phyloP scores from a whole-genome alignment of 257 asterid species.

The Coffea eugenioides region DNA sequence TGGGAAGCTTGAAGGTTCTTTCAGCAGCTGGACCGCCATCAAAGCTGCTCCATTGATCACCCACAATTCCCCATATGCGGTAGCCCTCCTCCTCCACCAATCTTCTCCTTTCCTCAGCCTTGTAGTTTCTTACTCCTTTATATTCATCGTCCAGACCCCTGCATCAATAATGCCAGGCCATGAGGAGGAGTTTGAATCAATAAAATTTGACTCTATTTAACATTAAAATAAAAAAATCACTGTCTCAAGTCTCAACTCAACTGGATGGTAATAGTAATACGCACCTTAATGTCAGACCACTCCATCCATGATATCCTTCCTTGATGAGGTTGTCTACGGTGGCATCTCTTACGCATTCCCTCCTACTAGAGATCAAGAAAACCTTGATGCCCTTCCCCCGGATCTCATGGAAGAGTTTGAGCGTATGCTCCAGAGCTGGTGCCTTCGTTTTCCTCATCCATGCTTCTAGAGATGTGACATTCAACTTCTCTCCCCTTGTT shows the following conservation, averaged over 20 bases:
- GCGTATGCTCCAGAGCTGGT: constrained; percentile 36
- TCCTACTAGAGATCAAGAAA: constrained; percentile 41
- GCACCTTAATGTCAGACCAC: constrained; percentile 38
- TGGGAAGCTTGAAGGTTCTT: constrained; percentile 54
- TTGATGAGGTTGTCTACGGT: constrained; percentile 48
- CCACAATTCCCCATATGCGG: constrained; percentile 41
- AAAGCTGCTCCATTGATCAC: constrained; percentile 58
- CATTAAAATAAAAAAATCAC: too few species aligned
- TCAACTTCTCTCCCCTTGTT: constrained; percentile 40
- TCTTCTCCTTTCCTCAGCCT: constrained; percentile 45
- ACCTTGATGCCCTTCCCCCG: constrained; percentile 39
- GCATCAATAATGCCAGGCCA: background rate
- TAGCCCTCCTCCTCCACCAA: constrained; percentile 44
- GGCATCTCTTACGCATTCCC: constrained; percentile 49
- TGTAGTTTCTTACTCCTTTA: constrained; percentile 28
- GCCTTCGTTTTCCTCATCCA: constrained; percentile 45
- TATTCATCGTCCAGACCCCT: constrained; percentile 38
- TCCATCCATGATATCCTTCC: constrained; percentile 53
- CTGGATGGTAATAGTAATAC: too few species aligned
- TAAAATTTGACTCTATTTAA: too few species aligned
- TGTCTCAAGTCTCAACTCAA: too few species aligned
- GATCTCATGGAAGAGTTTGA: constrained; percentile 31
- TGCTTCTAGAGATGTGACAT: constrained; percentile 35
- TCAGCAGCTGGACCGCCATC: constrained; percentile 40
- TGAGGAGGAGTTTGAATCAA: background rate